These are phyloP conservation scores for Dianthus caryophyllus DNA, from an alignment of 148 eudicot genomes.

Conservation along the genomic window DNA sequence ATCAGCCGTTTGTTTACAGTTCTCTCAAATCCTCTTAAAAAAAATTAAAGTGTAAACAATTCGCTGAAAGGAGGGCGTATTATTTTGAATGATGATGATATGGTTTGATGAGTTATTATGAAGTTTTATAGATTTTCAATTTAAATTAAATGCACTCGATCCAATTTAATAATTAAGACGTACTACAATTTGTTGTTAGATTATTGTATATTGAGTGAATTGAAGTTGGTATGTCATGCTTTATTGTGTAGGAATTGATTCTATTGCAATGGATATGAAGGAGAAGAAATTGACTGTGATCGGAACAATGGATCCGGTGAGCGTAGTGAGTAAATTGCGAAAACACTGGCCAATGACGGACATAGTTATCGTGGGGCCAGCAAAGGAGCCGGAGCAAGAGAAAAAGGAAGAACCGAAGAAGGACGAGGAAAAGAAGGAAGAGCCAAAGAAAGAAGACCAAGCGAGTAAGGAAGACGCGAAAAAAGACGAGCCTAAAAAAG, in stretches of 20 bases:
- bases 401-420: constrained; percentile 34
- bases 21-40: too few species aligned
- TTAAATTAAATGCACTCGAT: too few species aligned
- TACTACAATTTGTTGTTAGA: too few species aligned
- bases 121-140: too few species aligned
- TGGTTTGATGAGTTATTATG: too few species aligned
- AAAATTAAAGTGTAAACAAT: too few species aligned
- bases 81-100: too few species aligned
- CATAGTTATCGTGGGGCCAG: constrained; percentile 51
- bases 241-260: constrained; percentile 47
- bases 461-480: constrained; percentile 20
- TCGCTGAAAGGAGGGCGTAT: too few species aligned
- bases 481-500: constrained; percentile 34
- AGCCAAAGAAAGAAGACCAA: constrained; percentile 20
- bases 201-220: too few species aligned
- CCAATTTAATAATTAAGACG: too few species aligned
- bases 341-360: constrained; percentile 43
- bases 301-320: constrained; percentile 50
- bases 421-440: constrained; percentile 34
- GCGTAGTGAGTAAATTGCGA: constrained; percentile 44
- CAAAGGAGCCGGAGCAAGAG: constrained; percentile 45
- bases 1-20: too few species aligned
- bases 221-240: too few species aligned
- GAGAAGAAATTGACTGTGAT: constrained; percentile 42
- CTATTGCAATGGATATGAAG: constrained; percentile 50